phyloP scores from a whole-genome alignment of 176 grass and related monocot genomes.

The Bothriochloa decipiens region DNA sequence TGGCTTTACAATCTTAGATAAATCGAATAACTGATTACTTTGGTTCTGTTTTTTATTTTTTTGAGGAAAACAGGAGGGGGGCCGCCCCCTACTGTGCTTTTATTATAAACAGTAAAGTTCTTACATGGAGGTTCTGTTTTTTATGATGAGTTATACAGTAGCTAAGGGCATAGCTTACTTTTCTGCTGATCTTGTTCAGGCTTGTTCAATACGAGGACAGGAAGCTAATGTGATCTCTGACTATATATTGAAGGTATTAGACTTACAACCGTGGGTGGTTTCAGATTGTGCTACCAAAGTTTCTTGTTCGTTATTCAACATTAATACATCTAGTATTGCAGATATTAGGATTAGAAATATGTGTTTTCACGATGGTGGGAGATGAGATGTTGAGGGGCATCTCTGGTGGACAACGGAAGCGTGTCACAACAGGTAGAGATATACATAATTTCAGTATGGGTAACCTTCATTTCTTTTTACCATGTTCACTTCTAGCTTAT shows the following conservation, averaged over 20 bases:
- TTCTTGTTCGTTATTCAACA: neutral
- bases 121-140: neutral
- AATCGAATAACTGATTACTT: constrained; percentile 15
- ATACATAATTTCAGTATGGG: neutral
- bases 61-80: too few relatives aligned
- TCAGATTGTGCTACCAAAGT: neutral
- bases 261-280: neutral
- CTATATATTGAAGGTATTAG: constrained; percentile 85
- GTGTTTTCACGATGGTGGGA: constrained; percentile 94
- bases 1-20: neutral
- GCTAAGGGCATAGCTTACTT: neutral
- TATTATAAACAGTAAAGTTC: too few relatives aligned
- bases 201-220: constrained; percentile 61
- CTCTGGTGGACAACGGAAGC: constrained; percentile 89
- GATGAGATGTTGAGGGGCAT: constrained; percentile 94
- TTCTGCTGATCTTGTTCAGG: constrained; percentile 51
- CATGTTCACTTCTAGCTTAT: neutral
- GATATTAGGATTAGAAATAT: constrained; percentile 89
- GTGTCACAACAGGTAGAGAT: constrained; percentile 85
- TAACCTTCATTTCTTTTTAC: neutral
- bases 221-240: constrained; percentile 79
- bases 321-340: constrained; percentile 28
- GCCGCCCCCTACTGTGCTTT: too few relatives aligned
- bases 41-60: neutral
- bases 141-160: neutral